A percentile compares a stretch with the other conserved stretches of the same genome.
Conservation (phyloP, 306 rosid species). For the Castanopsis chinensis region DNA sequence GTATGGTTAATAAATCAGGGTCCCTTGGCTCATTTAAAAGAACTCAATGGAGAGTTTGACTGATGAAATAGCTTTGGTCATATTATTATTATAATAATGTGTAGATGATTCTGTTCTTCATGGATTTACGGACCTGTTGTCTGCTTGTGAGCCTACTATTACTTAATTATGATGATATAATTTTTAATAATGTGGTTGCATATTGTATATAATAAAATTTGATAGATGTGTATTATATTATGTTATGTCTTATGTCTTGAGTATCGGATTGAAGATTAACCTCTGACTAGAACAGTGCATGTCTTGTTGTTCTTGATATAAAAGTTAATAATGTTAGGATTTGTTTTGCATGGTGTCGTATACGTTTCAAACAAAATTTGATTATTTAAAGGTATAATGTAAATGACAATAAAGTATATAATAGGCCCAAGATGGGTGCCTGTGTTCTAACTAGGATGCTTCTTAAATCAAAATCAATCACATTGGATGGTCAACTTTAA, state of each 20-base stretch:
- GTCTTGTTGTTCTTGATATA: constrained; percentile 17
- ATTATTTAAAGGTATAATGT: constrained; percentile 1
- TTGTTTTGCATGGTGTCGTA: constrained; percentile 22
- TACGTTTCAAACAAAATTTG: constrained; percentile 3
- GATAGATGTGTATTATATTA: not conserved
- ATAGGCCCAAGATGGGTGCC: not conserved
- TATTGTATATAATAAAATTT: not conserved
- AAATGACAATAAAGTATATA: not conserved
- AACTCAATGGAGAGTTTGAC: not conserved
- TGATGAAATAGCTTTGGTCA: not conserved
- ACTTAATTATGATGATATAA: constrained; percentile 6
- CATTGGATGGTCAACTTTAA: constrained; percentile 15
- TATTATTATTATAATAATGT: not conserved
- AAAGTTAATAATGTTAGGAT: constrained; percentile 1
- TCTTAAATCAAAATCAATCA: constrained; percentile 12
- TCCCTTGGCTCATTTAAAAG: constrained; percentile 28
- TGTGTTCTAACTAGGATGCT: constrained; percentile 26
- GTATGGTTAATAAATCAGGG: constrained; percentile 18
- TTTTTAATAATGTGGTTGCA: constrained; percentile 6
- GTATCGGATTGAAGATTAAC: constrained; percentile 10
- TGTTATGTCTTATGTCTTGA: not conserved
- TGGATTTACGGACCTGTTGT: constrained; percentile 34
- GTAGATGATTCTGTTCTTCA: constrained; percentile 22
- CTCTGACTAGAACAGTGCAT: constrained; percentile 34
- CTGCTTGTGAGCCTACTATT: constrained; percentile 19